These are phyloP conservation scores for Trichophyton simii DNA, from an alignment of 2,329 filamentous ascomycete species.

Conservation along the genomic window DNA sequence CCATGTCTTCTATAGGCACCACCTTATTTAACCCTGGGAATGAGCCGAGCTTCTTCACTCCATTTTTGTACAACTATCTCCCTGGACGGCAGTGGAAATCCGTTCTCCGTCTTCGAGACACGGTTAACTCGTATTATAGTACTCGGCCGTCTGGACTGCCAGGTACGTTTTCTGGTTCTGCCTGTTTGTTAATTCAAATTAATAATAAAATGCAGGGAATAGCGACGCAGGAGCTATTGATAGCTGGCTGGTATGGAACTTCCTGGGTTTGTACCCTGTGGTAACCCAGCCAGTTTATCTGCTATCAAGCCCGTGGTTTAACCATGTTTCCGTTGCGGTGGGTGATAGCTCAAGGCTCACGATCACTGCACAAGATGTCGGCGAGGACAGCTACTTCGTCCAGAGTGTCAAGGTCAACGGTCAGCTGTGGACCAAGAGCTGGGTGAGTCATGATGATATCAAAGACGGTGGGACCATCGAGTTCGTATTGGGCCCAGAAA, in stretches of 20 bases:
- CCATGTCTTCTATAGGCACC: conserved; percentile 1
- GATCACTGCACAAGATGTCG: conserved; percentile 37
- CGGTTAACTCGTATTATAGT: conserved; percentile 33
- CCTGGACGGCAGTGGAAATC: conserved; percentile 48
- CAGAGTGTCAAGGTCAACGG: conserved; percentile 44
- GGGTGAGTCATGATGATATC: conserved; percentile 42
- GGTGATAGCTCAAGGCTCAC: conserved; percentile 27
- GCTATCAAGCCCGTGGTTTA: conserved; percentile 36
- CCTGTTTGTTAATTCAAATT: not conserved
- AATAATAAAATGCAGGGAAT: conserved; percentile 23
- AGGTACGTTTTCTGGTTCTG: not conserved
- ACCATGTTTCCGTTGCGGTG: conserved; percentile 24
- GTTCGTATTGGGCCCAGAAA: conserved; percentile 32
- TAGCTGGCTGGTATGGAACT: conserved; percentile 41
- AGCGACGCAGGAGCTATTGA: conserved; percentile 38
- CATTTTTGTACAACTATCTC: conserved; percentile 58
- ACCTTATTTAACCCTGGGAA: conserved; percentile 37
- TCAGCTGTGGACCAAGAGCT: conserved; percentile 40
- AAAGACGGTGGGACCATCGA: conserved; percentile 37
- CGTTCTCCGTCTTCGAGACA: conserved; percentile 41
- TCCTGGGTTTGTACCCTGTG: conserved; percentile 39
- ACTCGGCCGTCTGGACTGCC: conserved; percentile 31
- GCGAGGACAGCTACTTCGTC: conserved; percentile 38
- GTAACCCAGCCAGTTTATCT: conserved; percentile 39
- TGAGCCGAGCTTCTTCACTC: conserved; percentile 53